These are phyloP conservation scores for Chionographis japonica DNA, from an alignment of 106 monocot genomes.

Conservation along the genomic window DNA sequence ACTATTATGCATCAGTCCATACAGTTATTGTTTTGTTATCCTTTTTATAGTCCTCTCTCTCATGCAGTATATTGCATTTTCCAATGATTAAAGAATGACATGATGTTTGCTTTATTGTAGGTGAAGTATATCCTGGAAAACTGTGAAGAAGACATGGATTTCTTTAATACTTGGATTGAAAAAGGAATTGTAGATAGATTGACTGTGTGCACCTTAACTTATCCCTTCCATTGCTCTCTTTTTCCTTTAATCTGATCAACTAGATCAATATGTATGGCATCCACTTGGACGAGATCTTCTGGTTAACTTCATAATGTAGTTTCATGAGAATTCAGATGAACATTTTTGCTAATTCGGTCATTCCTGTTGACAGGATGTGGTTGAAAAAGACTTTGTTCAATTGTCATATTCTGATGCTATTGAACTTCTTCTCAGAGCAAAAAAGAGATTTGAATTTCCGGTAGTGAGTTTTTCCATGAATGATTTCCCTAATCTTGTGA, in stretches of 20 bases:
- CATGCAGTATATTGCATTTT: not conserved
- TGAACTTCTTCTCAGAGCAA: conserved; percentile 74
- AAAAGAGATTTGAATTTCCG: conserved; percentile 94
- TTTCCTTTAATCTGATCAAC: not conserved
- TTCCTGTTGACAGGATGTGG: conserved; percentile 65
- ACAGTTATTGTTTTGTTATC: not conserved
- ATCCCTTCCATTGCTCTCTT: too few species aligned
- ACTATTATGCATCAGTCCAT: not conserved
- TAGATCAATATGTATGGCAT: not conserved
- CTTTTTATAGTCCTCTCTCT: not conserved
- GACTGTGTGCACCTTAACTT: conserved; percentile 35
- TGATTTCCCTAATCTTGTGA: not conserved
- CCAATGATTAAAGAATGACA: not conserved
- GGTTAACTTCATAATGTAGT: not conserved
- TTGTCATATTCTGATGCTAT: conserved; percentile 89
- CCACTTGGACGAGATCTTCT: not conserved
- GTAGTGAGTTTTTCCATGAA: conserved; percentile 35
- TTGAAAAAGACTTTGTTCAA: conserved; percentile 90
- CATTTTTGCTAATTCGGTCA: not conserved
- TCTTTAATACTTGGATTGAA: conserved; percentile 97
- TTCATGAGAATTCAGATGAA: not conserved
- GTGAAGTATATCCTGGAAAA: conserved; percentile 89
- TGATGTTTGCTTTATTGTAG: conserved; percentile 32
- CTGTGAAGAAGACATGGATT: conserved; percentile 98
- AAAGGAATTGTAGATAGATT: conserved; percentile 86